Evolutionary conservation across 805 yeast genomes (phyloP).

Genomic region (Starmerella bacillaris): DNA sequence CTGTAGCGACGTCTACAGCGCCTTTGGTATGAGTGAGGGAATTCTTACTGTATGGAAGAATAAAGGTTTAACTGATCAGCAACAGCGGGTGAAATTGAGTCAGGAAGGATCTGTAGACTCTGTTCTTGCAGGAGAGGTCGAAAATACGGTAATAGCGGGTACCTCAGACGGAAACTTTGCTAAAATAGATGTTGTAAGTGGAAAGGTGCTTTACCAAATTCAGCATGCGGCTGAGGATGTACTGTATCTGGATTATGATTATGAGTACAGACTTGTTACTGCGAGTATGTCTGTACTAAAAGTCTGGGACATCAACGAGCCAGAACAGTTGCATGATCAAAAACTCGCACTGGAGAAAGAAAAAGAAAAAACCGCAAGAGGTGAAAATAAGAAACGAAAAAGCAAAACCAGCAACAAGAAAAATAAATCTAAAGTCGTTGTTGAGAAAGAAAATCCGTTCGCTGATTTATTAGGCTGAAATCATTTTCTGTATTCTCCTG

Average conservation of each 20-base stretch:
- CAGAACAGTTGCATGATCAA: no score
- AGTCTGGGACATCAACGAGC: slow-evolving; percentile 39
- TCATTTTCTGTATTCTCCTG: no score
- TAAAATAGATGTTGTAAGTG: slow-evolving; percentile 45
- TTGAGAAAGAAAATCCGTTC: slow-evolving; percentile 3
- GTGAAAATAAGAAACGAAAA: slow-evolving; percentile 3
- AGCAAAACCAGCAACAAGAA: slow-evolving; percentile 7
- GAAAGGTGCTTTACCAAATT: slow-evolving; percentile 47
- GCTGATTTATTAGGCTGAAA: no score
- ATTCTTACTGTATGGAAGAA: slow-evolving; percentile 75
- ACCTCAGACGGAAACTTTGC: slow-evolving; percentile 57
- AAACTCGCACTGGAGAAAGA: no score
- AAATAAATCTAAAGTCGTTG: slow-evolving; percentile 5
- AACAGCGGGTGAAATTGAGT: slow-evolving; percentile 51
- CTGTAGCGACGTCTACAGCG: slow-evolving; percentile 41
- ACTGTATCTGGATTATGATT: slow-evolving; percentile 57
- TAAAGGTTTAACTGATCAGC: slow-evolving; percentile 43
- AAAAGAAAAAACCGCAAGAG: slow-evolving; percentile 7
- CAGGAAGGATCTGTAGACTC: slow-evolving; percentile 56
- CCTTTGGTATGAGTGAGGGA: slow-evolving; percentile 86
- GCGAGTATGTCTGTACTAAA: slow-evolving; percentile 71
- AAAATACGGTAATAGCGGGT: slow-evolving; percentile 28
- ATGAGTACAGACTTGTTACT: slow-evolving; percentile 56
- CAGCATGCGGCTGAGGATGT: slow-evolving; percentile 40
- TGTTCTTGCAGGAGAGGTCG: slow-evolving; percentile 32